Conservation (phyloP, 805 yeast genomes). For the Yarrowia deformans region DNA sequence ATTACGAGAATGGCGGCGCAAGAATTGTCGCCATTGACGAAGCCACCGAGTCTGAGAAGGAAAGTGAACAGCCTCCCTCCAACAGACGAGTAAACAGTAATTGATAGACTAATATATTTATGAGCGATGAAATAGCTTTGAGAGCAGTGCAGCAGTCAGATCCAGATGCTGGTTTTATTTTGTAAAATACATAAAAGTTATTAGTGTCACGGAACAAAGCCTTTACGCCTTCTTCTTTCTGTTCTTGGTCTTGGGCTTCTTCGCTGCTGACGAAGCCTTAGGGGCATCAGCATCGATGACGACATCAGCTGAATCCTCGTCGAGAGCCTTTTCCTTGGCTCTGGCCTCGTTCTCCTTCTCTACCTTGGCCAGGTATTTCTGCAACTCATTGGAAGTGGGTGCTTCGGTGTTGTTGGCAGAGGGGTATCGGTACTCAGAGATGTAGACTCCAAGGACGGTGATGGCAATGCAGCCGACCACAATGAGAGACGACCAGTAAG, state of each 20-base stretch:
- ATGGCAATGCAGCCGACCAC: conserved; percentile 52
- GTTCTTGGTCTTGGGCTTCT: conserved; percentile 18
- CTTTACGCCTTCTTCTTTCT: conserved; percentile 3
- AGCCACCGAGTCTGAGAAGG: conserved; percentile 15
- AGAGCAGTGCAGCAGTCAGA: background rate
- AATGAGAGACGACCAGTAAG: conserved; percentile 55
- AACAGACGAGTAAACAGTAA: conserved; percentile 37
- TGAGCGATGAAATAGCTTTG: conserved; percentile 4
- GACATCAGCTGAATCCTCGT: background rate
- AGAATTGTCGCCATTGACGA: conserved; percentile 29
- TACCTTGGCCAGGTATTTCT: conserved; percentile 29
- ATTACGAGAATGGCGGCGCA: conserved; percentile 25
- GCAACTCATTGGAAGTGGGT: conserved; percentile 35
- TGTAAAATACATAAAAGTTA: conserved; percentile 5
- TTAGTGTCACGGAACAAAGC: background rate
- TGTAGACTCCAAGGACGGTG: conserved; percentile 48
- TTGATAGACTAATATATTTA: conserved; percentile 38
- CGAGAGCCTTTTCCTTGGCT: background rate
- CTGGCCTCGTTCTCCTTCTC: conserved; percentile 24
- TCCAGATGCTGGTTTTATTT: background rate
- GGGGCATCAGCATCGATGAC: conserved; percentile 15
- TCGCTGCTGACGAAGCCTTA: background rate
- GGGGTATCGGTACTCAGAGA: conserved; percentile 30
- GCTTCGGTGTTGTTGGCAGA: conserved; percentile 36
- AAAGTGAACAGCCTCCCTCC: conserved; percentile 18